Base-by-base conservation (phyloP, 805 yeast genomes). In the Teunomyces aglyptinius region DNA sequence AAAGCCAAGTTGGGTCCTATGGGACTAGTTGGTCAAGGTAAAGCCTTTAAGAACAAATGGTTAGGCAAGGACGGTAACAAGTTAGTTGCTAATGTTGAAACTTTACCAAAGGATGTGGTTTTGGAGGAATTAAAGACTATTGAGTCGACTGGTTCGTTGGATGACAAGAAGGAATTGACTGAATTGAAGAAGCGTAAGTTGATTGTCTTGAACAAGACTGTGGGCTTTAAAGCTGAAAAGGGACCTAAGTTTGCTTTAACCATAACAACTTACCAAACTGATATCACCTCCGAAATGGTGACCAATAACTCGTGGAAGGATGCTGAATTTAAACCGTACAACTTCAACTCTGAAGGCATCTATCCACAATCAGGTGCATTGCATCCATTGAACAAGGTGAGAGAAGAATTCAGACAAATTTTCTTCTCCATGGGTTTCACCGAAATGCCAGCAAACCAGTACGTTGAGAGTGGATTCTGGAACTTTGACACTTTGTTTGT, bases 381-480 rank as follows among this genome's bases (percentile, higher is more conserved):
- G 58, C 99, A 94, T 70, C 99, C 99, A 31, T 79, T 94, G 60
- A 89, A 83, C 76, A 94, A 94, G 70, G 98, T 94, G 49, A 83
- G 97, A 63, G 97, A 92, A 70, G 99, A 94, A 70, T 94, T 94
- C 73, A 82, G 99, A 73, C 96, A 91, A 69, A 92, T 94, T 63
- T 94, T 94, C 82, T 92, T 94, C 73, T 83, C 94, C 32, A 83
- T 94, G 91, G 99, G 99, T 6, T 94, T 94, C 83, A 83, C 94
- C 24, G 99, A 94, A 74, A 94, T 94, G 99, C 97, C 99, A 50
- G 86, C 99, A 20, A 92, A 92, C 69, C 97, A 92, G 69, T 94
- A 91, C 66, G 99, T 94, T 44, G 99, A 94, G 65, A 81, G 94
- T 13, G 98, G 98, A 4, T 94, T 94, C 83, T 94, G 99, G 99